A percentile compares a stretch with the other conserved stretches of the same genome.
Evolutionary conservation across 805 yeast genomes (phyloP).

Genomic region (Kluyveromyces wickerhamii): DNA sequence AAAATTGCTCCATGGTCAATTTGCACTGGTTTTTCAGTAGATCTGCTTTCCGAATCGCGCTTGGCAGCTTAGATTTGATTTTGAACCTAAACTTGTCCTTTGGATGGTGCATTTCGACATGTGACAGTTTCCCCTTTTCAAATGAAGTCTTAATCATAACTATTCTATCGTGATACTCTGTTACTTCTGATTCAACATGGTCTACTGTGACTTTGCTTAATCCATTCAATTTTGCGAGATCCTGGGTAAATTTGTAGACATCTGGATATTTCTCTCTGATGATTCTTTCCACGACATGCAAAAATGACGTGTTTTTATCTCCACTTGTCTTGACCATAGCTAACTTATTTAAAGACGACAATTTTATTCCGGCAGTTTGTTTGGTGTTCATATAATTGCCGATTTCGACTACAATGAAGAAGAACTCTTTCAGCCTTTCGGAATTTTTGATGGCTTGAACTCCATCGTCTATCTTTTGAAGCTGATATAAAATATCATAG

Average conservation of each 20-base stretch:
- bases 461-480: slow-evolving; percentile 53
- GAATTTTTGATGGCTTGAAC: slow-evolving; percentile 47
- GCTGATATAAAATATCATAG: slow-evolving; percentile 47
- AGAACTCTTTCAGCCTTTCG: slow-evolving; percentile 44
- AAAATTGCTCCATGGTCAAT: slow-evolving; percentile 44
- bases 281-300: slow-evolving; percentile 67
- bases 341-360: slow-evolving; percentile 60
- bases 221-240: slow-evolving; percentile 43
- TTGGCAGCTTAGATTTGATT: slow-evolving; percentile 44
- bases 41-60: slow-evolving; percentile 47
- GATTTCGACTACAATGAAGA: slow-evolving; percentile 59
- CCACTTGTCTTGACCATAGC: slow-evolving; percentile 60
- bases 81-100: slow-evolving; percentile 50
- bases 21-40: slow-evolving; percentile 43
- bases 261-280: slow-evolving; percentile 62
- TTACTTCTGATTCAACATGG: slow-evolving; percentile 51
- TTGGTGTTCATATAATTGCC: slow-evolving; percentile 81
- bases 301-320: slow-evolving; percentile 58
- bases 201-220: slow-evolving; percentile 58
- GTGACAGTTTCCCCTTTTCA: slow-evolving; percentile 58
- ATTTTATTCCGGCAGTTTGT: slow-evolving; percentile 61
- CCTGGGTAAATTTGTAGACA: slow-evolving; percentile 51
- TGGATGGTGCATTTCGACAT: slow-evolving; percentile 56
- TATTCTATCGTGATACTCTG: slow-evolving; percentile 43
- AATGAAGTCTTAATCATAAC: slow-evolving; percentile 46